Base-by-base conservation (phyloP, 306 rosid species). In the Casuarina glauca region DNA sequence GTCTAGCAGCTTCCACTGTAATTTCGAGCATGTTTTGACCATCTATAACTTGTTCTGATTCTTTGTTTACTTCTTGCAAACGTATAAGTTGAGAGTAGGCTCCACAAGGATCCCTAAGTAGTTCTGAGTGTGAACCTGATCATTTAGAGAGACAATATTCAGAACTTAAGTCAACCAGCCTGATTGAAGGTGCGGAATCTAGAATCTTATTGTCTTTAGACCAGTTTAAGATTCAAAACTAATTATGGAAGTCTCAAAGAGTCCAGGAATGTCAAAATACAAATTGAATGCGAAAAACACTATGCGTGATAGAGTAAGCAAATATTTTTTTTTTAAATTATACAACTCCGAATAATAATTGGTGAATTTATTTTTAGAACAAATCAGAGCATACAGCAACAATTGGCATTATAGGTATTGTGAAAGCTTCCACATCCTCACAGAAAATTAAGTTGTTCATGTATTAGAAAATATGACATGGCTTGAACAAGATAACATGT, bases 51-150 rank as follows among this genome's bases (percentile, higher is more conserved):
- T 79, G 61, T 62, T 79, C 80, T 44, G 78, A 72, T 4, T 13
- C 32, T 26, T 26, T 26, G 32, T 26, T 26, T 26, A 26, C 32
- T 26, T 26, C 32, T 26, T 26, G 32, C 32, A 26, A 26, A 26
- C 32, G 32, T 26, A 26, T 26, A 26, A 26, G 32, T 26, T 26
- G 32, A 26, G 88, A 84, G 69, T 89, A 91, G 52, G 91, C 88
- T 79, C 93, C 96, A 43, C 84, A 89, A 39, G 85, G 85, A 73
- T 85, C 88, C 73, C 77, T 82, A 19, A 86, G 81, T 61, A 89
- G 91, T 70, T 86, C 91, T 1, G 46, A 74, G 79, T 91, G 93
- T 58, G 90, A 82, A 52, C 96, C 93, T 91, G 87, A 66, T 46
- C 7, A 84, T 71, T 55, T 41, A 79, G 68, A 76, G 36, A 19